phyloP scores from a whole-genome alignment of 1,284 basidiomycete species.

The Pseudozyma sp. region DNA sequence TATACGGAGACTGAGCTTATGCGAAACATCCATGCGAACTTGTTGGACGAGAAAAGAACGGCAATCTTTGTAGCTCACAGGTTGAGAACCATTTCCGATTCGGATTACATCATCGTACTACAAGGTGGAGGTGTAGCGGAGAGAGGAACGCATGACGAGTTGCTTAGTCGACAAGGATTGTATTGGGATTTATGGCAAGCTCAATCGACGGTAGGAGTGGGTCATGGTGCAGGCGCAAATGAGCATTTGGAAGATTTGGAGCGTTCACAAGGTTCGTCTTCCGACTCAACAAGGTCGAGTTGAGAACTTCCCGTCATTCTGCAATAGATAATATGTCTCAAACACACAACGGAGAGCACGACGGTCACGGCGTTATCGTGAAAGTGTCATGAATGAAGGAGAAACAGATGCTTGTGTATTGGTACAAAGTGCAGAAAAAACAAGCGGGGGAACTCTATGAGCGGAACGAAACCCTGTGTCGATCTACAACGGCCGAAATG shows the following conservation, averaged over 20 bases:
- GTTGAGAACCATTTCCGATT: conserved; percentile 87
- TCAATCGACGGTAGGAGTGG: conserved; percentile 47
- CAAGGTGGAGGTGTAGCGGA: conserved; percentile 57
- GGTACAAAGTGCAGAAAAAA: not conserved
- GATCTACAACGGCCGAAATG: conserved; percentile 28
- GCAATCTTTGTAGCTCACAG: conserved; percentile 82
- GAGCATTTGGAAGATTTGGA: conserved; percentile 45
- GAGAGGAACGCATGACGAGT: conserved; percentile 57
- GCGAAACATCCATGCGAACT: conserved; percentile 86
- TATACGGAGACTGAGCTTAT: conserved; percentile 95
- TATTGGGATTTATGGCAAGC: conserved; percentile 65
- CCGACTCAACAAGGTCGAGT: no score
- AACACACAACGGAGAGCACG: not conserved
- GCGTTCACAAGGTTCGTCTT: not conserved
- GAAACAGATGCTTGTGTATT: not conserved
- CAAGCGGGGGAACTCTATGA: conserved; percentile 1
- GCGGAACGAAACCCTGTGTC: conserved; percentile 26
- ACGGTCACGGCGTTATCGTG: not conserved
- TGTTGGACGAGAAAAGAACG: conserved; percentile 83
- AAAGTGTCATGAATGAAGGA: not conserved
- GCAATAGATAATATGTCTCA: conserved; percentile 1
- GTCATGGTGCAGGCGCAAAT: conserved; percentile 51
- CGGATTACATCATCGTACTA: conserved; percentile 70
- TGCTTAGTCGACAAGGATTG: conserved; percentile 53
- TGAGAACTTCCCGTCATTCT: no score